Evolutionary conservation across 805 yeast genomes (phyloP).

Genomic region (Phaffomyces thermotolerans): DNA sequence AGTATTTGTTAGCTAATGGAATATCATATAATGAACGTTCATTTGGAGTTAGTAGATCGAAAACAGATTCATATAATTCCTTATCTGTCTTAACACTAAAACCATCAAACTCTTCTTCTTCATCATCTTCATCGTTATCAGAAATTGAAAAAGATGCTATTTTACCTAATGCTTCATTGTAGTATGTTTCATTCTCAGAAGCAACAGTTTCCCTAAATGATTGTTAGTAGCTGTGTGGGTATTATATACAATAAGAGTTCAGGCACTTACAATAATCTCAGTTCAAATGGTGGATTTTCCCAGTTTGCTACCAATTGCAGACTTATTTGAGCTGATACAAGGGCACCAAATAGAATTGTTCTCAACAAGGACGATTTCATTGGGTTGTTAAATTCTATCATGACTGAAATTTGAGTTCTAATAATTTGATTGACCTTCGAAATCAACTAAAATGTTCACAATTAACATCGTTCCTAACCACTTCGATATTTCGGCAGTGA

Average conservation of each 20-base stretch:
- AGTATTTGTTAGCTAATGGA: conserved; percentile 30
- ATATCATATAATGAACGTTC: conserved; percentile 19
- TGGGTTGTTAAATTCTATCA: no score
- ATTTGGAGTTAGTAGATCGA: conserved; percentile 11
- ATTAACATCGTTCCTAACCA: no score
- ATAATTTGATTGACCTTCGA: no score
- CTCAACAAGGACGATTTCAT: not conserved
- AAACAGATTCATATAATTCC: conserved; percentile 13
- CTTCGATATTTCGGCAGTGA: no score
- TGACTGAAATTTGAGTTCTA: no score
- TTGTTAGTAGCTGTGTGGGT: conserved; percentile 2
- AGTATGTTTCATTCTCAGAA: conserved; percentile 20
- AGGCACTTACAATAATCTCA: conserved; percentile 19
- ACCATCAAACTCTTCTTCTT: not conserved
- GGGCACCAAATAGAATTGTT: not conserved
- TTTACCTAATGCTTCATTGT: conserved; percentile 5
- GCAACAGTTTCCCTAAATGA: conserved; percentile 19
- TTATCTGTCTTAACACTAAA: conserved; percentile 10
- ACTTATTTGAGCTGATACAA: conserved; percentile 11
- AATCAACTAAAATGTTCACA: no score
- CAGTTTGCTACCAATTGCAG: conserved; percentile 21
- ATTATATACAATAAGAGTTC: no score
- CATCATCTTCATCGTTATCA: conserved; percentile 8
- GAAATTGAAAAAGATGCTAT: conserved; percentile 9
- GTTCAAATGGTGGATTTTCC: conserved; percentile 23